phyloP scores from a whole-genome alignment of 2,329 filamentous ascomycete genomes.

The Sclerotinia trifoliorum region DNA sequence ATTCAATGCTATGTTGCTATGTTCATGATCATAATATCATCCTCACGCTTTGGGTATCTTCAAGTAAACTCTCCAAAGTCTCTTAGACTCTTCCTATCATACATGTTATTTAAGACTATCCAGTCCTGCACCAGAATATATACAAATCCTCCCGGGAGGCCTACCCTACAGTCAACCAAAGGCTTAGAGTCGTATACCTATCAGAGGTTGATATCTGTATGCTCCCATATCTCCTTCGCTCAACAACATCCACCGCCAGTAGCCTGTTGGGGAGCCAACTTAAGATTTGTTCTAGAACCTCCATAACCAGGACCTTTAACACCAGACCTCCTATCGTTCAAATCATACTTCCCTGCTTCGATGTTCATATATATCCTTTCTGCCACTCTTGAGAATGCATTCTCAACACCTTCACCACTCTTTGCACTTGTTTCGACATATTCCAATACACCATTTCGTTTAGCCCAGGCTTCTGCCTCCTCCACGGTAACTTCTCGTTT shows the following conservation, averaged over 20 bases:
- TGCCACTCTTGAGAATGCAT: constrained; percentile 88
- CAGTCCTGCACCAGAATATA: constrained; percentile 12
- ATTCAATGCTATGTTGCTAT: constrained; percentile 3
- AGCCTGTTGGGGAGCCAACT: constrained; percentile 40
- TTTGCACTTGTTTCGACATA: constrained; percentile 98
- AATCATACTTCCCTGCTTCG: constrained; percentile 83
- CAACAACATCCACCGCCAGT: constrained; percentile 37
- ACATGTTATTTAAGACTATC: constrained; percentile 15
- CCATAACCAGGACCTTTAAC: constrained; percentile 71
- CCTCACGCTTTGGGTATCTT: constrained; percentile 16
- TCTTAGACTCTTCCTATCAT: constrained; percentile 14
- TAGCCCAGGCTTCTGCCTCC: constrained; percentile 90
- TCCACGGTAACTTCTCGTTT: constrained; percentile 75
- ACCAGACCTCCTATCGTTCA: constrained; percentile 88
- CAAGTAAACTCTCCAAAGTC: not conserved
- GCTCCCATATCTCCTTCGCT: not conserved
- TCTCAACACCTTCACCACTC: constrained; percentile 89
- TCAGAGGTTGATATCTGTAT: not conserved
- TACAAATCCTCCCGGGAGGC: not conserved
- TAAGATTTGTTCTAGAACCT: constrained; percentile 46
- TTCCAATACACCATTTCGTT: constrained; percentile 78
- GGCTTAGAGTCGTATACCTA: not conserved
- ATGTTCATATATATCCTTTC: constrained; percentile 97
- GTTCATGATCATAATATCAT: constrained; percentile 3
- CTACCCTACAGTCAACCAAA: not conserved